These are phyloP conservation scores for Cutaneotrichosporon daszewskae DNA, from an alignment of 1,284 basidiomycete species.

Conservation along the genomic window DNA sequence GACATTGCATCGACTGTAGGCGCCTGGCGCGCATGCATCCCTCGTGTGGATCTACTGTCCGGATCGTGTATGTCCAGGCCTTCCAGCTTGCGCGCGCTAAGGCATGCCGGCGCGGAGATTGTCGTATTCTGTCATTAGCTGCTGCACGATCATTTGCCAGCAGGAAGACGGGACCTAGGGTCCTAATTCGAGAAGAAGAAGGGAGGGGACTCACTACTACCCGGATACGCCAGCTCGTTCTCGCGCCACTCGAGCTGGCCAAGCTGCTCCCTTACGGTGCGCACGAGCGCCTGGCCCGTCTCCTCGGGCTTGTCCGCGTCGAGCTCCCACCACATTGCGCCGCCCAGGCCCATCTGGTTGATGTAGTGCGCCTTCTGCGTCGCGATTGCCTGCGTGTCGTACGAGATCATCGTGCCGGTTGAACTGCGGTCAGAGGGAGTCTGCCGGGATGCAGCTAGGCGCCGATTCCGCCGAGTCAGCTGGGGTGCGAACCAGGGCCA, in stretches of 20 bases:
- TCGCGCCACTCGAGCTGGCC: conserved; percentile 32
- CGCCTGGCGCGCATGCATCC: not conserved
- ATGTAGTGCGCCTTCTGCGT: conserved; percentile 72
- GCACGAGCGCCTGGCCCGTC: conserved; percentile 28
- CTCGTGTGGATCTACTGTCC: not conserved
- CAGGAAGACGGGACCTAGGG: too few species aligned
- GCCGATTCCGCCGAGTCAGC: not conserved
- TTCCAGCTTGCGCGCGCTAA: not conserved
- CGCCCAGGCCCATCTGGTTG: conserved; percentile 58
- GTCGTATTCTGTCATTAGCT: conserved; percentile 14
- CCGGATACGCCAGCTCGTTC: conserved; percentile 39
- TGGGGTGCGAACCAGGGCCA: too few species aligned
- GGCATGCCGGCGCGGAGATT: conserved; percentile 17
- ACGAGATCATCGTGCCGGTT: conserved; percentile 59
- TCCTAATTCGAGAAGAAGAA: too few species aligned
- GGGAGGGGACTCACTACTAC: conserved; percentile 41
- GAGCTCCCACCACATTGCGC: conserved; percentile 72
- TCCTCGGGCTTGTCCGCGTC: conserved; percentile 36
- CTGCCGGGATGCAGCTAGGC: not conserved
- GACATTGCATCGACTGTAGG: conserved; percentile 2
- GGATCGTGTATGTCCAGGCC: not conserved
- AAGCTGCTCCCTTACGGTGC: conserved; percentile 27
- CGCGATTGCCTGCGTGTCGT: conserved; percentile 72
- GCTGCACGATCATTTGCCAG: not conserved
- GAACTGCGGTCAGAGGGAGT: conserved; percentile 48